Conservation (phyloP, 345 rosid genomes). For the Populus nigra region DNA sequence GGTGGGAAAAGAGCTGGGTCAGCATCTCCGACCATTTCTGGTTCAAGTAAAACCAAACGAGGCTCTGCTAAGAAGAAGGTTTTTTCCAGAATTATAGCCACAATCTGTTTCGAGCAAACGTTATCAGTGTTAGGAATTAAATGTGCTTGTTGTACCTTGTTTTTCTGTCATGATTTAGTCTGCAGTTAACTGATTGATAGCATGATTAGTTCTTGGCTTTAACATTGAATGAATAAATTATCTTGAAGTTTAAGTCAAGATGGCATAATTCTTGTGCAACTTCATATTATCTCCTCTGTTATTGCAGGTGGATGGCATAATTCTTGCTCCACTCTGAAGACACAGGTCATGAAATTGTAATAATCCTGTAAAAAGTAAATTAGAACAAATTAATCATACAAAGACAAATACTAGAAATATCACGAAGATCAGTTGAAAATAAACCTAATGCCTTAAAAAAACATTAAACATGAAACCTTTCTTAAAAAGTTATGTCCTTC, state of each 20-base stretch:
- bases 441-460: too few relatives aligned
- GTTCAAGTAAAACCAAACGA: slow-evolving; percentile 41
- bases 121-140: neutral
- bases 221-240: neutral
- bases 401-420: too few relatives aligned
- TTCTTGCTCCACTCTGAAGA: too few relatives aligned
- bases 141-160: neutral
- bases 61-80: slow-evolving; percentile 67
- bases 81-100: neutral
- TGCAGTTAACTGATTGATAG: neutral
- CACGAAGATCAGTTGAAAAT: too few relatives aligned
- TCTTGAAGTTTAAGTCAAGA: neutral
- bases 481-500: too few relatives aligned
- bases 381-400: too few relatives aligned
- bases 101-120: neutral
- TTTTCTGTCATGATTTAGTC: neutral
- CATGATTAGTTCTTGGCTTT: neutral
- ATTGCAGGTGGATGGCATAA: neutral
- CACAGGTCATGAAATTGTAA: too few relatives aligned
- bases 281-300: neutral
- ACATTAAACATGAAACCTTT: too few relatives aligned
- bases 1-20: slow-evolving; percentile 47
- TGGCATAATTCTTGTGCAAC: neutral
- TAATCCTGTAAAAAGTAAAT: too few relatives aligned
- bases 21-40: slow-evolving; percentile 37